Evolutionary conservation across 2,329 filamentous ascomycete species (phyloP), one percentile per base, ranked within the genome.

Genomic region (Penicillium vulpinum): DNA sequence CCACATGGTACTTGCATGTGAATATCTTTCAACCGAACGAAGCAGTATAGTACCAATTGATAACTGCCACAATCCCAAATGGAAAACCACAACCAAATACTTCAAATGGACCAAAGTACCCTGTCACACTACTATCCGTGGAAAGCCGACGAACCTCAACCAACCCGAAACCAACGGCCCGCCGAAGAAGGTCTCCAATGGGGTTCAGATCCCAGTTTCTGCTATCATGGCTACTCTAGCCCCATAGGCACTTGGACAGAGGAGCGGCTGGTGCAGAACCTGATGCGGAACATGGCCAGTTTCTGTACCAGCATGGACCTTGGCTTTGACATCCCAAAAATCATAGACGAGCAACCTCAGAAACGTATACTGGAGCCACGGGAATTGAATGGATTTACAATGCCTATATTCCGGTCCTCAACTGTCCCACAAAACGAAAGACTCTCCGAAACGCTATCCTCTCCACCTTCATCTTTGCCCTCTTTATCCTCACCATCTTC

Each of bases 141-240:
- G 43, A 54, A 50, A 38, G 41, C 24, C 28, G 33, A 38, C 24
- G 29, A 41, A 8, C 38, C 50, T n/a, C 57, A 58, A 36, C 48
- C 31, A 16, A 55, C 36, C 13, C 56, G 26, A n/a, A 21, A 48
- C 8, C 49, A 35, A 26, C n/a, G 28, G 29, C 58, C 60, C 8
- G 16, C 44, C 2, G 61, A 62, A 28, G 48, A 59, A n/a, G 62
- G 56, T 11, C 53, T 65, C 8, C 60, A 65, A 39, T 66, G 62
- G 63, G 63, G 63, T 15, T 64, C 63, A 1, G 63, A 66, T 41
- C 63, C 63, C 5, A 66, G 57, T 24, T 66, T 66, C 41, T 60
- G 62, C 18, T 66, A 59, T 29, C 63, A 66, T 35, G 62, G 63
- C n/a, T 66, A 62, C 24, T 64, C 63, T 2, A 51, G 51, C 8